Conservation (phyloP, 148 eudicot genomes). For the Cornus florida region DNA sequence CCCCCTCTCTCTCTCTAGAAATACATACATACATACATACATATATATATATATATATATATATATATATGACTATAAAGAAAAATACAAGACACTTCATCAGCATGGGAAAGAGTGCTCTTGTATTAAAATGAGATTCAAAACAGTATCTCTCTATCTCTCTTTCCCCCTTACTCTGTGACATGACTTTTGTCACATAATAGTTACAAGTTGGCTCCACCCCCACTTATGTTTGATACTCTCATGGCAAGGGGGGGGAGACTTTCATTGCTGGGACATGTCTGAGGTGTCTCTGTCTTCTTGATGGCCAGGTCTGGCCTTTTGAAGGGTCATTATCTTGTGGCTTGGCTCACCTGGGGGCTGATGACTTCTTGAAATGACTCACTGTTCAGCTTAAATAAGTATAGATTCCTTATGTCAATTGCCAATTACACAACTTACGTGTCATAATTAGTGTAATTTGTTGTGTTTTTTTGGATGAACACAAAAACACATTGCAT, state of each 20-base stretch:
- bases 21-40: no score
- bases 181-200: conserved; percentile 1
- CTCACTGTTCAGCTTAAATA: background rate
- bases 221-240: conserved; percentile 21
- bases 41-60: no score
- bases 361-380: background rate
- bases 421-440: no score
- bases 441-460: no score
- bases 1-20: background rate
- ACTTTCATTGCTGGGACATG: background rate
- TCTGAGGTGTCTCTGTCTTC: conserved; percentile 25
- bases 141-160: background rate
- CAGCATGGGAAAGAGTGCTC: conserved; percentile 47
- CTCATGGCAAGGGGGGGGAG: conserved; percentile 15
- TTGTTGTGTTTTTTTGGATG: no score
- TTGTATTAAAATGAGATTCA: conserved; percentile 26
- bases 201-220: conserved; percentile 6
- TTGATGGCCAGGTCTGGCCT: conserved; percentile 13
- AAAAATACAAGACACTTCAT: conserved; percentile 20
- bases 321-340: conserved; percentile 30
- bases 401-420: no score
- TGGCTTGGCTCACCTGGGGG: conserved; percentile 11
- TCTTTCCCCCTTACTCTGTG: background rate
- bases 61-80: background rate
- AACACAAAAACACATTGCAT: no score